Percentiles rank a stretch among this genome's conserved stretches.
Evolutionary conservation across 371 early-diverging fungal genomes (phyloP).

Genomic region (Mucor piriformis): DNA sequence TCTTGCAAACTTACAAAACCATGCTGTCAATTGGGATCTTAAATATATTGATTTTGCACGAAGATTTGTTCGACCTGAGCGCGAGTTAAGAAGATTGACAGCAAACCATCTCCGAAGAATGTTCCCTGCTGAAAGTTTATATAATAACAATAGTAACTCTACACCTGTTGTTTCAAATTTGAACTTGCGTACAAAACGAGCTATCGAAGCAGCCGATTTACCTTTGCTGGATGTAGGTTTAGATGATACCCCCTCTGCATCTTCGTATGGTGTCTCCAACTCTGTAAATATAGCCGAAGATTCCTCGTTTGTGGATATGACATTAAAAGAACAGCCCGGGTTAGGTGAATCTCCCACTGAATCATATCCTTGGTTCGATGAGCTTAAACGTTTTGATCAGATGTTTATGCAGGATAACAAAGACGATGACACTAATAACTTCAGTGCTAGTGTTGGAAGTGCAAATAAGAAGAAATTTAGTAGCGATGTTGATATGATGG

Average conservation of each 20-base stretch:
- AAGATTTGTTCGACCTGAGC: constrained; percentile 76
- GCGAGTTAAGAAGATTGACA: constrained; percentile 64
- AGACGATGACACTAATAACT: background rate
- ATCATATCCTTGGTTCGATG: constrained; percentile 31
- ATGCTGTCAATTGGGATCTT: constrained; percentile 80
- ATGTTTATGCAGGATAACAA: constrained; percentile 22
- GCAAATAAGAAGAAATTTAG: background rate
- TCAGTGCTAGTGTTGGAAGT: constrained; percentile 54
- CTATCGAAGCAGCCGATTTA: constrained; percentile 43
- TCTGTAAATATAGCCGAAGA: background rate
- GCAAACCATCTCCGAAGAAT: constrained; percentile 65
- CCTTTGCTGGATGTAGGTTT: constrained; percentile 46
- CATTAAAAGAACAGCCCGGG: constrained; percentile 21
- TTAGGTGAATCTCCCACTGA: constrained; percentile 34
- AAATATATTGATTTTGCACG: constrained; percentile 77
- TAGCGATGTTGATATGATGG: background rate
- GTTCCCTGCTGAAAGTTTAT: constrained; percentile 52
- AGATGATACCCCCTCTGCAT: constrained; percentile 19
- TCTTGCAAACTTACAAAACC: constrained; percentile 72
- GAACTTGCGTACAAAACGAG: constrained; percentile 43
- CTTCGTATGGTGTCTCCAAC: constrained; percentile 9
- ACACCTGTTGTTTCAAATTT: constrained; percentile 28
- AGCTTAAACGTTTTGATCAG: constrained; percentile 27
- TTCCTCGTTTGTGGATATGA: background rate
- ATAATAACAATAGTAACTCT: constrained; percentile 11